Conservation (phyloP, 345 rosid species). For the Melaleuca quinquenervia region DNA sequence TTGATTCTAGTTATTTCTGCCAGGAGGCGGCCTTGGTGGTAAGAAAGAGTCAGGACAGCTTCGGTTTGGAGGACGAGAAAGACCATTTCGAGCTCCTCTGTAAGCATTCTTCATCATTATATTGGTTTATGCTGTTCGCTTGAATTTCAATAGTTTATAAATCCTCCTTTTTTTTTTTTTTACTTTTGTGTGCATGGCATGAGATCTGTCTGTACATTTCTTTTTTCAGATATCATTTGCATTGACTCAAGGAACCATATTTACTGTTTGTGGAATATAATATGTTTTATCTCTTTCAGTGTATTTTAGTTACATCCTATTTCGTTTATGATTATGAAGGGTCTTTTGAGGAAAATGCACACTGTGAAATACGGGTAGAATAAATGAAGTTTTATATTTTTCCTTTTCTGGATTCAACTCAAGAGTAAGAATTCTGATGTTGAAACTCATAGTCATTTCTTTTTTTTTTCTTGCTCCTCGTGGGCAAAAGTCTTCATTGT, state of each 20-base stretch:
- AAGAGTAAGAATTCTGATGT: background rate
- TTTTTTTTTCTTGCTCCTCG: background rate
- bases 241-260: background rate
- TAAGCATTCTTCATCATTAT: slow-evolving; percentile 14
- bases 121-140: background rate
- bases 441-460: background rate
- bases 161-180: background rate
- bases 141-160: background rate
- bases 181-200: background rate
- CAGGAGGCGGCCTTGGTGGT: slow-evolving; percentile 98
- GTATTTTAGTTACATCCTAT: background rate
- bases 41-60: slow-evolving; percentile 91
- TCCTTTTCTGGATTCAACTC: background rate
- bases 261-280: background rate
- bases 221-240: background rate
- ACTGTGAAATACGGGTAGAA: background rate
- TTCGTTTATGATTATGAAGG: background rate
- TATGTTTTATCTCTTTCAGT: background rate
- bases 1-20: background rate
- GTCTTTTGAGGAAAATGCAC: background rate
- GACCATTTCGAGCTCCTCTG: slow-evolving; percentile 97
- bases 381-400: background rate
- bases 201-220: background rate
- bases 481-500: background rate
- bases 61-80: slow-evolving; percentile 94